Evolutionary conservation across 305 asterid species (phyloP).

Genomic region (Solanum hybrid): DNA sequence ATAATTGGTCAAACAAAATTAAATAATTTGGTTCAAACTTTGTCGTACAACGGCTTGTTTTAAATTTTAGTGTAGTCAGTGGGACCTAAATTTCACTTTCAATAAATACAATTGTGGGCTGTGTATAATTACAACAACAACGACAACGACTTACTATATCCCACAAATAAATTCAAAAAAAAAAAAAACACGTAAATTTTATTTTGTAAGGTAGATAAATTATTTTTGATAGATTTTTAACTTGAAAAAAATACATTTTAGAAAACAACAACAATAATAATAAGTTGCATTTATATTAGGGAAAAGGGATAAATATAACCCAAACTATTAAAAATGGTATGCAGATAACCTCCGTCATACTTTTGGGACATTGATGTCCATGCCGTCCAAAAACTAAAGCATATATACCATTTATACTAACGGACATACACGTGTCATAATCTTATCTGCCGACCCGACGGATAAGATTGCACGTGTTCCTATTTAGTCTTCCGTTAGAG

Average conservation of each 20-base stretch:
- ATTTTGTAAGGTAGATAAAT: neutral
- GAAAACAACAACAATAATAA: neutral
- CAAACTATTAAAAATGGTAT: too few species aligned
- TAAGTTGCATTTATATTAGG: neutral
- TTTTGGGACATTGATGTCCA: accelerated
- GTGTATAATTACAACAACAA: neutral
- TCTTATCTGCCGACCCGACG: too few species aligned
- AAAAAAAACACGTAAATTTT: neutral
- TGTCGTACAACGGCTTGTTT: constrained; percentile 48
- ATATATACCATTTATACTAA: too few species aligned
- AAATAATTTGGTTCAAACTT: constrained; percentile 11
- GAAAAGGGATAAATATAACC: accelerated
- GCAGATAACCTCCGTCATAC: accelerated
- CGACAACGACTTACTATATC: neutral
- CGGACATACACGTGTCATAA: too few species aligned
- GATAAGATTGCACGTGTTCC: neutral
- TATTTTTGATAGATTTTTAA: neutral
- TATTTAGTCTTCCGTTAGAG: too few species aligned
- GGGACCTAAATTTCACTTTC: neutral
- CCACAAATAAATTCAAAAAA: neutral
- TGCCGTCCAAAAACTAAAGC: accelerated
- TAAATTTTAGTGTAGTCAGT: constrained; percentile 11
- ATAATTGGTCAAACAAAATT: neutral
- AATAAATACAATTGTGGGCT: neutral
- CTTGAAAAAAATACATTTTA: neutral